phyloP scores from a whole-genome alignment of 75 land plant genomes.

The Adiantum capillusveneris region DNA sequence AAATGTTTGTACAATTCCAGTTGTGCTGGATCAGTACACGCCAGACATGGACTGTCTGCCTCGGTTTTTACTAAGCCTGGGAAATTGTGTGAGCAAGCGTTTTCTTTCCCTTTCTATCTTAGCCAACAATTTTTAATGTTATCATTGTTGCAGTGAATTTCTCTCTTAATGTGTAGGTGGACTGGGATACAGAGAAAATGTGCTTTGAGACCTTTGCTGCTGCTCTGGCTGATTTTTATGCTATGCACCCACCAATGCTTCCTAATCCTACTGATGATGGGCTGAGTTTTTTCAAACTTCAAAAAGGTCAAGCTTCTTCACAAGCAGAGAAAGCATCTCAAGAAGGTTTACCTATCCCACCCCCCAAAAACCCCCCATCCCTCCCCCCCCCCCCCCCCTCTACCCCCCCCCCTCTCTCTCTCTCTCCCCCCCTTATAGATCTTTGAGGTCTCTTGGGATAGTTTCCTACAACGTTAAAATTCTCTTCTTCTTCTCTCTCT shows the following conservation, averaged over 20 bases:
- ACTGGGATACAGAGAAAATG: conserved; percentile 80
- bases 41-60: conserved; percentile 98
- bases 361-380: too few relatives aligned
- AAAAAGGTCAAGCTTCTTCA: not conserved
- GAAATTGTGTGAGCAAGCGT: conserved; percentile 64
- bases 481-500: not conserved
- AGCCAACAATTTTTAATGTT: too few relatives aligned
- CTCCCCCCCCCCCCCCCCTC: too few relatives aligned
- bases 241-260: conserved; percentile 82
- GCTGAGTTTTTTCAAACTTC: conserved; percentile 42
- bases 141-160: too few relatives aligned
- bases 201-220: conserved; percentile 83
- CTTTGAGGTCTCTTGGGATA: too few relatives aligned
- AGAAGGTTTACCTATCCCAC: conserved; percentile 1
- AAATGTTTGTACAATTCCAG: conserved; percentile 71
- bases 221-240: conserved; percentile 83
- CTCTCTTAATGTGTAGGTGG: conserved; percentile 49
- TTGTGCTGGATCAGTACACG: conserved; percentile 85
- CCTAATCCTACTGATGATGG: conserved; percentile 88
- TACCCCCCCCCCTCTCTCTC: too few relatives aligned
- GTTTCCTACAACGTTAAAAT: not conserved
- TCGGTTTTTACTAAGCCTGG: conserved; percentile 62
- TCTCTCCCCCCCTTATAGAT: too few relatives aligned
- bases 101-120: too few relatives aligned
- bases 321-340: not conserved